Evolutionary conservation across 352 stramenopile species (phyloP).

Genomic region (Thraustotheca clavata): DNA sequence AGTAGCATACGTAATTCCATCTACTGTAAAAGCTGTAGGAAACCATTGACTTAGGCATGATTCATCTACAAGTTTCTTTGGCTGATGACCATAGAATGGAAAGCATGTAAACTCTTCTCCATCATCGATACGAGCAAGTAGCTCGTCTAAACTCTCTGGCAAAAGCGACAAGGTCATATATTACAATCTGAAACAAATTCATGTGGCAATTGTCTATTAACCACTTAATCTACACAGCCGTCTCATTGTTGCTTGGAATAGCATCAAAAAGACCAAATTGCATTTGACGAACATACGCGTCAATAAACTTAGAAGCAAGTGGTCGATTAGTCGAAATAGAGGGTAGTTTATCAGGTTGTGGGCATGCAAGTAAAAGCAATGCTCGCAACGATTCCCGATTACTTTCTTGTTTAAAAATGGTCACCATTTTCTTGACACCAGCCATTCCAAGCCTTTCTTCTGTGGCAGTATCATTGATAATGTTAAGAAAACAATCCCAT

Average conservation of each 20-base stretch:
- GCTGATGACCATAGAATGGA: conserved; percentile 8
- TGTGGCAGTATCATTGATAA: conserved; percentile 14
- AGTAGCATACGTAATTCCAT: not conserved
- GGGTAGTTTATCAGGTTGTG: not conserved
- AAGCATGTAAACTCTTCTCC: not conserved
- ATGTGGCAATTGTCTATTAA: too few relatives aligned
- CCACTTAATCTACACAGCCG: too few relatives aligned
- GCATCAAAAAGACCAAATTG: conserved; percentile 11
- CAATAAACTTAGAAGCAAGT: conserved; percentile 8
- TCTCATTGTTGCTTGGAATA: not conserved
- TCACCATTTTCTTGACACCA: conserved; percentile 22
- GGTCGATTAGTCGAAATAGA: conserved; percentile 9
- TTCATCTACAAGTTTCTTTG: not conserved
- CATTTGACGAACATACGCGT: conserved; percentile 11
- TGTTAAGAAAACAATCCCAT: conserved; percentile 17
- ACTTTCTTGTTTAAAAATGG: conserved; percentile 11
- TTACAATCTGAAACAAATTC: too few relatives aligned
- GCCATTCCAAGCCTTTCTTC: conserved; percentile 14
- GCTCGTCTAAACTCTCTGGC: not conserved
- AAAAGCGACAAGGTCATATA: too few relatives aligned
- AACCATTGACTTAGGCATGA: conserved; percentile 14
- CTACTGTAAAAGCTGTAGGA: not conserved
- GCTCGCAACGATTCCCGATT: conserved; percentile 14
- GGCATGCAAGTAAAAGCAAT: not conserved
- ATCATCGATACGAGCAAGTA: not conserved